Evolutionary conservation across 2,329 filamentous ascomycete genomes (phyloP), one percentile per base, ranked within the genome.

Genomic region (Rhexocercosporidium sp.): DNA sequence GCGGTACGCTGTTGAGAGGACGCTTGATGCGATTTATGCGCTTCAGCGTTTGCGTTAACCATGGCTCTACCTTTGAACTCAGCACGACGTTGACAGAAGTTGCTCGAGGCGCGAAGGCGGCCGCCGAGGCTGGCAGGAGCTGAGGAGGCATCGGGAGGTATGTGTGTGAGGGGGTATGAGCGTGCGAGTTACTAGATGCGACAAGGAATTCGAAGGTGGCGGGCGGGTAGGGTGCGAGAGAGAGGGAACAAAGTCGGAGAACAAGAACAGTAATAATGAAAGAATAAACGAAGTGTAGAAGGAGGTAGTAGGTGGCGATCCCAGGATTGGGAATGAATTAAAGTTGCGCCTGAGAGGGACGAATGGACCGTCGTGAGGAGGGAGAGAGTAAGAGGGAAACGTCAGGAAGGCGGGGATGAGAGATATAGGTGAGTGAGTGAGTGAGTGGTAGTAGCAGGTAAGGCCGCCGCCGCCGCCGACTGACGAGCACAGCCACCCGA

Each of bases 1-100:
- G 96, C 66, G 93, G 90, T 59, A 97, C 92, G 80, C 92, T 97
- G 87, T 99, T 99, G 81, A 98, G 88, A 69, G 96, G 95, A 75
- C 96, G 92, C 88, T 98, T 99, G 76, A 97, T 90, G 74, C 92
- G 89, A 86, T 97, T 98, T 83, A 97, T 94, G 80, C 96, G 90
- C 87, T 98, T 98, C 76, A 99, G 86, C 12, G 94, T 97, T 78
- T 94, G 92, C 41, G 96, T 99, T 81, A 98, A 87, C 96, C 96
- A 99, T 68, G 94, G 92, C 83, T 97, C 94, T 77, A 96, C 89
- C 84, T 96, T 97, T 79, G 91, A 91, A 77, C 90, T 92, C 76
- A 99, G 85, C 68, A 99, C 96, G 74, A 99, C 93, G 79, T 96
- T 98, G 80, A 97, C 95, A 29, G 93, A 94, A 59, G 93, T 93